Percentiles rank a stretch among this genome's conserved stretches.
phyloP scores from a whole-genome alignment of 139 green algal genomes.

The Spirogloea muscicola region DNA sequence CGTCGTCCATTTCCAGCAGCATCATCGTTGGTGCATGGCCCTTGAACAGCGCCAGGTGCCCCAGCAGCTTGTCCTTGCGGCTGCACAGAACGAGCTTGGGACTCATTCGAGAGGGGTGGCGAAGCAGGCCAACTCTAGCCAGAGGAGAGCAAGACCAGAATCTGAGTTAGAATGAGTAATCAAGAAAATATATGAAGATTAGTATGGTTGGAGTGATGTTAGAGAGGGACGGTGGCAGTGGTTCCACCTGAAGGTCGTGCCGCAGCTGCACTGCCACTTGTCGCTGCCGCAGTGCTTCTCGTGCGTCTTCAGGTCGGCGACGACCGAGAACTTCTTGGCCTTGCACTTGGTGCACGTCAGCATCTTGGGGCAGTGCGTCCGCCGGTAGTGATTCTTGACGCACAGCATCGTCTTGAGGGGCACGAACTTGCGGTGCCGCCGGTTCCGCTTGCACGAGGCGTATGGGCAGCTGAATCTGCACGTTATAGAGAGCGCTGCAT shows the following conservation, averaged over 20 bases:
- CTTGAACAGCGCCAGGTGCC: slow-evolving; percentile 28
- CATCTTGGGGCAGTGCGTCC: slow-evolving; percentile 33
- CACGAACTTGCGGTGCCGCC: slow-evolving; percentile 8
- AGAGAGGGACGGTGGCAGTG: too few species aligned
- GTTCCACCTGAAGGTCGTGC: too few species aligned
- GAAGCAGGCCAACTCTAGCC: too few species aligned
- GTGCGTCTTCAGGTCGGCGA: slow-evolving; percentile 39
- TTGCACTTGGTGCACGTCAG: slow-evolving; percentile 30
- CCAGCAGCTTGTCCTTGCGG: slow-evolving; percentile 40
- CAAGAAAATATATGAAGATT: too few species aligned
- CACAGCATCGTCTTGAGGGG: slow-evolving; percentile 43
- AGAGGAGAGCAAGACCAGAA: too few species aligned
- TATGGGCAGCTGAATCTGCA: slow-evolving; percentile 38
- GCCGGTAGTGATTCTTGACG: slow-evolving; percentile 42
- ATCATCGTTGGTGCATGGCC: slow-evolving; percentile 16
- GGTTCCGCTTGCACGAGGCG: slow-evolving; percentile 31
- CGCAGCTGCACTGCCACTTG: slow-evolving; percentile 34
- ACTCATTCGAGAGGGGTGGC: too few species aligned
- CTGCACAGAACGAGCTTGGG: too few species aligned
- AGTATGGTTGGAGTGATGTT: too few species aligned
- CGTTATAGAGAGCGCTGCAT: too few species aligned
- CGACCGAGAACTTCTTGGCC: slow-evolving; percentile 34
- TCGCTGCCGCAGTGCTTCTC: slow-evolving; percentile 41
- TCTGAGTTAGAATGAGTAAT: too few species aligned
- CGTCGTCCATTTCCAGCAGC: too few species aligned